Evolutionary conservation across 441 rosid species (phyloP).

Genomic region (Gossypium gossypioides): DNA sequence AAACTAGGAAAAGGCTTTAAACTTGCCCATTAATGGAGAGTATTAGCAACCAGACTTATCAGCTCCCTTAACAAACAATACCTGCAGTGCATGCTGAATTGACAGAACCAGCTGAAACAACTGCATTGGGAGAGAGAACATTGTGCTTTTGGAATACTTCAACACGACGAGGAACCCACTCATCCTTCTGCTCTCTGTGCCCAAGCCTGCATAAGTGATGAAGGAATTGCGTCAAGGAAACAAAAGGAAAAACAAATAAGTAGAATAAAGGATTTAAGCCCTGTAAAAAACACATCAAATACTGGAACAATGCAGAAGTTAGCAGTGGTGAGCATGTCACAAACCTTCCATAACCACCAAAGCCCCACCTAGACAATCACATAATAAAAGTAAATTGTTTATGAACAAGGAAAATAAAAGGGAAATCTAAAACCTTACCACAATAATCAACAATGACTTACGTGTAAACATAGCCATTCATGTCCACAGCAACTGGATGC

Average conservation of each 20-base stretch:
- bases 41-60: neutral
- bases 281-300: neutral
- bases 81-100: slow-evolving; percentile 96
- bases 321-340: slow-evolving; percentile 16
- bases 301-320: neutral
- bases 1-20: neutral
- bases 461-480: slow-evolving; percentile 91
- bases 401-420: slow-evolving; percentile 9
- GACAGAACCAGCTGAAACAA: slow-evolving; percentile 76
- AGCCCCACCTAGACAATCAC: slow-evolving; percentile 72
- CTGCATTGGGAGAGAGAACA: slow-evolving; percentile 65
- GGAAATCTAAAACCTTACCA: neutral
- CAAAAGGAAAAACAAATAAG: neutral
- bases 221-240: slow-evolving; percentile 15
- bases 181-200: slow-evolving; percentile 97
- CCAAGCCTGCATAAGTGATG: slow-evolving; percentile 58
- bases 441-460: slow-evolving; percentile 29
- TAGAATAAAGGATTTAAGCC: neutral
- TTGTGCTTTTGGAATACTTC: slow-evolving; percentile 67
- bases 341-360: slow-evolving; percentile 97
- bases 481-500: slow-evolving; percentile 74
- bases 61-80: slow-evolving; percentile 12
- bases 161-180: slow-evolving; percentile 89
- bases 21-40: neutral
- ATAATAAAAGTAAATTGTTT: slow-evolving; percentile 15